phyloP scores from a whole-genome alignment of 257 asterid genomes.

The Solanum corneliomulleri region DNA sequence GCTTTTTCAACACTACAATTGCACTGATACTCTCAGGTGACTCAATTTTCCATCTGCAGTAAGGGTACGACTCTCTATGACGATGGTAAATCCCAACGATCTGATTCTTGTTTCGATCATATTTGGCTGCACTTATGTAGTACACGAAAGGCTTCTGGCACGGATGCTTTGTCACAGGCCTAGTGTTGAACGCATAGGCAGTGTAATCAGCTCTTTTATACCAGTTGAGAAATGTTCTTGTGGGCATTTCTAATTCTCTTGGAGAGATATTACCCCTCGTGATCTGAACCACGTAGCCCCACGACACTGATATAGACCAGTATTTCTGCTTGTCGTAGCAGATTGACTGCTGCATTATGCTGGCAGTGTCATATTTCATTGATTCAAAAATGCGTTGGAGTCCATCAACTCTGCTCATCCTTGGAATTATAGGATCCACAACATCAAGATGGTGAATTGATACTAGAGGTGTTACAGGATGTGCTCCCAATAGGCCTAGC shows the following conservation, averaged over 20 bases:
- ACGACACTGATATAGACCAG: conserved; percentile 71
- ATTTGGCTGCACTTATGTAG: conserved; percentile 43
- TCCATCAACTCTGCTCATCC: conserved; percentile 30
- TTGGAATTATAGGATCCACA: conserved; percentile 75
- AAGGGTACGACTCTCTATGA: conserved; percentile 37
- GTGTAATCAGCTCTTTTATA: conserved; percentile 64
- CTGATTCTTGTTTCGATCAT: conserved; percentile 39
- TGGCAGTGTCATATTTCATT: conserved; percentile 45
- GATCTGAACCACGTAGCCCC: conserved; percentile 80
- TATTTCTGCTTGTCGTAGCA: conserved; percentile 52
- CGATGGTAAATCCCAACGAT: conserved; percentile 51
- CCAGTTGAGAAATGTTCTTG: conserved; percentile 79
- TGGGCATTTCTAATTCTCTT: conserved; percentile 71
- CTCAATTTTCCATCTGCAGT: conserved; percentile 52
- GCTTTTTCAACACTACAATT: conserved; percentile 52
- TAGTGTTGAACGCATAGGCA: conserved; percentile 79
- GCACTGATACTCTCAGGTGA: conserved; percentile 41
- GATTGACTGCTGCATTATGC: conserved; percentile 71
- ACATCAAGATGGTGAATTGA: conserved; percentile 88
- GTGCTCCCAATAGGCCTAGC: conserved; percentile 77
- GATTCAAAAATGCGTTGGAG: conserved; percentile 39
- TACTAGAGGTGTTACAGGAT: conserved; percentile 70
- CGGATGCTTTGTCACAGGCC: conserved; percentile 76
- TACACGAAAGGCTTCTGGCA: conserved; percentile 73
- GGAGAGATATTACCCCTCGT: conserved; percentile 64